phyloP scores from a whole-genome alignment of 495 filamentous ascomycete species.

The Neurospora sp. region DNA sequence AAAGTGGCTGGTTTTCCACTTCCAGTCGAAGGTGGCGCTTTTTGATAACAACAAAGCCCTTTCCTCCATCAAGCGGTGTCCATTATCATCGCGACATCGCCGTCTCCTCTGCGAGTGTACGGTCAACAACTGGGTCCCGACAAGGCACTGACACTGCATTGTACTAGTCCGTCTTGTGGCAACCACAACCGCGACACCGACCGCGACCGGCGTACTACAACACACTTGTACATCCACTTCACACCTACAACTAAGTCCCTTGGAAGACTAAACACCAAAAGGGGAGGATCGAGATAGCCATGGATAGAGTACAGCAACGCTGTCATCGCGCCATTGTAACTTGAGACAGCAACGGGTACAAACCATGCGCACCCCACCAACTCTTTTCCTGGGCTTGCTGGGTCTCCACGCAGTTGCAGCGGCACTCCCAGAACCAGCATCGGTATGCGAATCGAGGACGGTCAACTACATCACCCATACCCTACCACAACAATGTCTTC shows the following conservation, averaged over 20 bases:
- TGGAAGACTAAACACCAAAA: slow-evolving; percentile 2
- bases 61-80: not conserved
- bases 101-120: not conserved
- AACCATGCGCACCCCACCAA: slow-evolving; percentile 12
- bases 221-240: not conserved
- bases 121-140: not conserved
- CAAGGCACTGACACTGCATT: not conserved
- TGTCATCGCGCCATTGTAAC: not conserved
- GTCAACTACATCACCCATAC: slow-evolving; percentile 76
- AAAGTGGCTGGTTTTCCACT: not conserved
- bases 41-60: not conserved
- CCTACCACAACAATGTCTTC: slow-evolving; percentile 67
- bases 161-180: not conserved
- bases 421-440: slow-evolving; percentile 5
- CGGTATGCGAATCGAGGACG: slow-evolving; percentile 51
- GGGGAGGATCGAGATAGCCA: slow-evolving; percentile 5
- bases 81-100: not conserved
- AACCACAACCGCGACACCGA: not conserved
- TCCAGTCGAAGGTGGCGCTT: not conserved
- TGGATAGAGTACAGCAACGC: slow-evolving; percentile 11
- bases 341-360: slow-evolving; percentile 9
- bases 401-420: slow-evolving; percentile 12
- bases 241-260: not conserved
- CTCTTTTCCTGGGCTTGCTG: slow-evolving; percentile 15
- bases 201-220: not conserved